Evolutionary conservation across 1,139 yeast genomes (phyloP).

Genomic region (Yueomyces sp.): DNA sequence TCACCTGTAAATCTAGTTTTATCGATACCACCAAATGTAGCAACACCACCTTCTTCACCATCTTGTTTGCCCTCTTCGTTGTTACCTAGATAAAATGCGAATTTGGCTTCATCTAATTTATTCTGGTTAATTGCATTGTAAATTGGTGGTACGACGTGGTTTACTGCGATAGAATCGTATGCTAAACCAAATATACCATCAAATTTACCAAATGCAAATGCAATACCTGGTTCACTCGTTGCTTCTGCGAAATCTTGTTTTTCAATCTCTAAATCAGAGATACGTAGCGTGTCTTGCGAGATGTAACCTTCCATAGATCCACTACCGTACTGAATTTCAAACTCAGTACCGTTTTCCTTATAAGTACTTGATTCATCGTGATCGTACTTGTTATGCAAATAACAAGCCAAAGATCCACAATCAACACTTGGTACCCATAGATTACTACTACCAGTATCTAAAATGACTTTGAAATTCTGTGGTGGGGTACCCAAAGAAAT

Average conservation of each 20-base stretch:
- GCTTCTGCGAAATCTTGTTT: slow-evolving; percentile 94
- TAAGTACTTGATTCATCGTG: slow-evolving; percentile 69
- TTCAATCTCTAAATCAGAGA: slow-evolving; percentile 78
- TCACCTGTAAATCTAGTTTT: slow-evolving; percentile 63
- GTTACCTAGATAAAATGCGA: slow-evolving; percentile 86
- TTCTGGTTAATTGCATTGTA: slow-evolving; percentile 79
- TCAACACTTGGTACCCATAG: slow-evolving; percentile 90
- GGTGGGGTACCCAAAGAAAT: slow-evolving; percentile 86
- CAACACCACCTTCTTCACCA: slow-evolving; percentile 64
- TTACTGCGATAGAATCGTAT: slow-evolving; percentile 79
- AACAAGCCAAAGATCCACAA: slow-evolving; percentile 90
- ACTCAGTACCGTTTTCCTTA: slow-evolving; percentile 73
- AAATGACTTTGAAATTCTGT: slow-evolving; percentile 76
- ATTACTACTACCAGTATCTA: slow-evolving; percentile 94
- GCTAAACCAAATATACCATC: slow-evolving; percentile 96
- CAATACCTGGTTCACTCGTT: slow-evolving; percentile 92
- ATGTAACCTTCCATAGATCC: slow-evolving; percentile 88
- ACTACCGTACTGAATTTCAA: slow-evolving; percentile 80
- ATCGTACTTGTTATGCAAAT: slow-evolving; percentile 80
- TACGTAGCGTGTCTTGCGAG: slow-evolving; percentile 65
- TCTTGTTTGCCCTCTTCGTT: slow-evolving; percentile 39
- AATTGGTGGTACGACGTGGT: slow-evolving; percentile 83
- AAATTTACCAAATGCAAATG: slow-evolving; percentile 95
- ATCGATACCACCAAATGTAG: slow-evolving; percentile 91
- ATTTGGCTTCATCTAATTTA: slow-evolving; percentile 68